Base-by-base conservation (phyloP, 768 basidiomycete genomes). In the Suillus sp. region DNA sequence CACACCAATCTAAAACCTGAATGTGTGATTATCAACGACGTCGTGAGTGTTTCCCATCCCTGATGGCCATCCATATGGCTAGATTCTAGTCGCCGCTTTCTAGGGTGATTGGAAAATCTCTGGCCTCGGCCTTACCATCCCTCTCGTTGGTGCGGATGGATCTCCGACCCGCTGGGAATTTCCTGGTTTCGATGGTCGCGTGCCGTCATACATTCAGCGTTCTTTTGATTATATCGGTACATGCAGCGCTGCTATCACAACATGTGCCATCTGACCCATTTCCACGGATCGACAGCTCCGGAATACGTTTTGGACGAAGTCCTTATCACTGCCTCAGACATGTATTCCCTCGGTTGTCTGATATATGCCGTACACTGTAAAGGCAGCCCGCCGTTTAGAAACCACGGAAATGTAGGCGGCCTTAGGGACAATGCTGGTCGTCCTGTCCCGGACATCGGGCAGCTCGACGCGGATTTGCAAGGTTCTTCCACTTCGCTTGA, bases 61-160 rank as follows among this genome's bases (percentile, higher is more conserved):
- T 53, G 37, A 30, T 10, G 14, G 22, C 4, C 43, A 57, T 37
- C 27, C 55, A 48, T 27, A 59, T 59, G 34, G 64, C 34, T 22
- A 3, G 35, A 4, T 34, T 57, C 38, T 25, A 27, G 56, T 57
- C 27, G 11, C 25, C 25, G 37, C 5, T 40, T 38, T 56, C 27
- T 40, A 57, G 94, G 96, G 97, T 37, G 97, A 99, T 75, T 99
- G 97, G 97, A 99, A 98, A 78, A 84, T 99, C 38, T 87, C 91
- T 20, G 96, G 95, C 2, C 81, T 99, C 43, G 93, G 94, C 2
- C 79, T 95, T 56, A 94, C 93, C 1, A 95, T 96, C 35, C 83
- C 93, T 7, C 80, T 97, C 9, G 77, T 84, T 43, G 79, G 82
- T 27, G 77, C 86, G 4, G 86, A 90, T 64, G 95, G 95, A 7